phyloP scores from a whole-genome alignment of 768 basidiomycete genomes.

The Lyophyllum semitale region DNA sequence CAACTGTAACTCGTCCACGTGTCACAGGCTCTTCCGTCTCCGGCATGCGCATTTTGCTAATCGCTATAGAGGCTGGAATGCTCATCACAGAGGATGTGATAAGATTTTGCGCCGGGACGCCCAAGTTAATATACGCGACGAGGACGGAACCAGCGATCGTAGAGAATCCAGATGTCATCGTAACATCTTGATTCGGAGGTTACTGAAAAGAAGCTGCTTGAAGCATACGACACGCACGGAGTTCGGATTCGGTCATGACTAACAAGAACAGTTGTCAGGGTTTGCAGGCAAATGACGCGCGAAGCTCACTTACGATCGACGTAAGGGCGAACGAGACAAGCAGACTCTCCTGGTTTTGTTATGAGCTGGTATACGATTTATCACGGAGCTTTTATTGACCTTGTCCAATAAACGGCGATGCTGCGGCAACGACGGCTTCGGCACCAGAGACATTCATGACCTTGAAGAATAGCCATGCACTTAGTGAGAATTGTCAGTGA shows the following conservation, averaged over 20 bases:
- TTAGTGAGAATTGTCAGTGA: slow-evolving; percentile 22
- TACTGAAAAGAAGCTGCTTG: not conserved
- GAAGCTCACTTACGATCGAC: slow-evolving; percentile 51
- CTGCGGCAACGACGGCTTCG: slow-evolving; percentile 89
- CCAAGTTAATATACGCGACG: slow-evolving; percentile 77
- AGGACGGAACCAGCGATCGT: slow-evolving; percentile 93
- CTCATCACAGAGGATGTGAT: slow-evolving; percentile 93
- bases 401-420: slow-evolving; percentile 93
- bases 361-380: not conserved
- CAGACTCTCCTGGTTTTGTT: slow-evolving; percentile 59
- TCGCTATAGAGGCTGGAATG: slow-evolving; percentile 92
- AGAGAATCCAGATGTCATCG: slow-evolving; percentile 92
- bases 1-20: slow-evolving; percentile 76
- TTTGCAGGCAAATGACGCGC: slow-evolving; percentile 7
- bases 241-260: slow-evolving; percentile 83
- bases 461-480: slow-evolving; percentile 94
- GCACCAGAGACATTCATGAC: slow-evolving; percentile 91
- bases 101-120: slow-evolving; percentile 77
- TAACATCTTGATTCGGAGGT: slow-evolving; percentile 45
- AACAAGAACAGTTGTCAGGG: not conserved
- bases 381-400: slow-evolving; percentile 36
- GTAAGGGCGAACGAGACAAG: slow-evolving; percentile 83
- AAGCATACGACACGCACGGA: slow-evolving; percentile 44
- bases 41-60: slow-evolving; percentile 85
- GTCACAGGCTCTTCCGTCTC: slow-evolving; percentile 87